These are phyloP conservation scores for Ceratocystiopsis sp. DNA, from an alignment of 2,329 filamentous ascomycete genomes.

Conservation along the genomic window DNA sequence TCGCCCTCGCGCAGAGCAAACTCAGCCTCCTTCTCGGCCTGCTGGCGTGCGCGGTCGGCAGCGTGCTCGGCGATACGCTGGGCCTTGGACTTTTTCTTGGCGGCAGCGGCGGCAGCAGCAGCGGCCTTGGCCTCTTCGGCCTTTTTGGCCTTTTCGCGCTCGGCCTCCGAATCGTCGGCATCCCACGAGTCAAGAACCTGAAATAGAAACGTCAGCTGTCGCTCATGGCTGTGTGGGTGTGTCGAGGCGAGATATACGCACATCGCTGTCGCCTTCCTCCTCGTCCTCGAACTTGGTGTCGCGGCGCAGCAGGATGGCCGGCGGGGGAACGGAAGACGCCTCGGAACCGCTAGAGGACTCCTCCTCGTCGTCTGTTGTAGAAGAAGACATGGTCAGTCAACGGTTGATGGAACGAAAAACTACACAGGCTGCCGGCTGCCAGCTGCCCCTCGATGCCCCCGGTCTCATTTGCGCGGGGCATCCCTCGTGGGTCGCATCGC, in stretches of 20 bases:
- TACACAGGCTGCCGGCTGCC: no score
- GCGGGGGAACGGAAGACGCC: constrained; percentile 21
- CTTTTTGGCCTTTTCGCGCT: constrained; percentile 88
- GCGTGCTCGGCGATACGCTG: constrained; percentile 72
- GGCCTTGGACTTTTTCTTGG: constrained; percentile 77
- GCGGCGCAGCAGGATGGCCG: constrained; percentile 24
- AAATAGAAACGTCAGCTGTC: neutral
- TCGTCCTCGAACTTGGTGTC: constrained; percentile 73
- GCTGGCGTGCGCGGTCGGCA: constrained; percentile 37
- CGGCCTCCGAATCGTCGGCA: constrained; percentile 89
- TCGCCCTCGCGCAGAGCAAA: constrained; percentile 54
- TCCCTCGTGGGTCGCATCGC: no score
- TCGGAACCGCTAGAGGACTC: constrained; percentile 18
- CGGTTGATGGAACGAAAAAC: no score
- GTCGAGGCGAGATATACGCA: constrained; percentile 23
- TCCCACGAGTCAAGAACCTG: constrained; percentile 95
- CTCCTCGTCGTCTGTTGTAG: constrained; percentile 19
- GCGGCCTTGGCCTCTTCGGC: constrained; percentile 74
- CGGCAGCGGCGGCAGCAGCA: constrained; percentile 72
- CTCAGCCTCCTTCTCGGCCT: constrained; percentile 35
- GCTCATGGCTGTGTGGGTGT: neutral
- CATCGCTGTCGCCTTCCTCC: constrained; percentile 65
- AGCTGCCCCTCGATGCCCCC: no score
- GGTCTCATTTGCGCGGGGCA: no score
- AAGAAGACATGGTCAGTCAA: neutral